Percentiles rank a stretch among this genome's conserved stretches.
phyloP scores from a whole-genome alignment of 1,284 basidiomycete species.

The Leccinum variabile region DNA sequence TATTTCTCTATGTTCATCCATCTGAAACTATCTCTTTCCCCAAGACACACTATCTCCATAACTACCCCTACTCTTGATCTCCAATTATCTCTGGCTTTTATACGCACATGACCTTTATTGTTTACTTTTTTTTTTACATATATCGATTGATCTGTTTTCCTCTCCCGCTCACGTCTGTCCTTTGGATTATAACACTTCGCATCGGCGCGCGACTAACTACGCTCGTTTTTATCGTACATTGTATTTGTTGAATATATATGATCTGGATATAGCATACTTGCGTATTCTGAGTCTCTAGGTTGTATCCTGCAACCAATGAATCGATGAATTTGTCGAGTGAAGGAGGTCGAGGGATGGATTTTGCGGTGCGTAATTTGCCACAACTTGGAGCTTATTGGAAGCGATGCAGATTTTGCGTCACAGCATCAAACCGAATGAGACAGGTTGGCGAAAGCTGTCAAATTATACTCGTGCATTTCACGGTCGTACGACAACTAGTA shows the following conservation, averaged over 20 bases:
- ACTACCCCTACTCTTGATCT: too few species aligned
- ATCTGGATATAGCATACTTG: not conserved
- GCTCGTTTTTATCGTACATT: conserved; percentile 23
- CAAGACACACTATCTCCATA: not conserved
- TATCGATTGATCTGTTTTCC: conserved; percentile 3
- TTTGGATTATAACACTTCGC: not conserved
- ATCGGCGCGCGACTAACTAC: conserved; percentile 3
- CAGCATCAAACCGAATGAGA: too few species aligned
- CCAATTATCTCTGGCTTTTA: conserved; percentile 1
- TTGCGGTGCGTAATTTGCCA: not conserved
- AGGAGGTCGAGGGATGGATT: not conserved
- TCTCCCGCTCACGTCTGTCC: conserved; percentile 8
- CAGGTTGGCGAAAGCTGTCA: too few species aligned
- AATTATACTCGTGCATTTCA: too few species aligned
- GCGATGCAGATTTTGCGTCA: too few species aligned
- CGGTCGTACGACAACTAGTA: too few species aligned
- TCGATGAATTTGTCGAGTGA: not conserved
- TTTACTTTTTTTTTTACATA: conserved; percentile 3
- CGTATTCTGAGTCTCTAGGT: not conserved
- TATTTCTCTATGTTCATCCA: conserved; percentile 2
- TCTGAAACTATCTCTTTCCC: not conserved
- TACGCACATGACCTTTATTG: not conserved
- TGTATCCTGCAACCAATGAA: not conserved
- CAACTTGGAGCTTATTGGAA: too few species aligned
- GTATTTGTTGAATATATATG: conserved; percentile 15